Percentiles rank a stretch among this genome's conserved stretches.
Conservation (phyloP, 1,284 basidiomycete genomes). For the Cronartium quercuum region DNA sequence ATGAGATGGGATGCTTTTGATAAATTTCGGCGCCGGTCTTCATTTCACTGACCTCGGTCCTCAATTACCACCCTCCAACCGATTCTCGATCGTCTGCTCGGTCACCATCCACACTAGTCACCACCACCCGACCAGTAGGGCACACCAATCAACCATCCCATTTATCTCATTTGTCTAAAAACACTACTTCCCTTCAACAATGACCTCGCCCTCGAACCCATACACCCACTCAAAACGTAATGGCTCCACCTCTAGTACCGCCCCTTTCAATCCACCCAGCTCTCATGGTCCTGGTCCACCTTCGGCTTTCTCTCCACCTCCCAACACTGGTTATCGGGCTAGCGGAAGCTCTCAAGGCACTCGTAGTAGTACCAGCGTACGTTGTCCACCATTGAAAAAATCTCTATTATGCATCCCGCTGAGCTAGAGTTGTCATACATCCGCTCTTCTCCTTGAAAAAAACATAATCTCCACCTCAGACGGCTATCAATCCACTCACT, state of each 20-base stretch:
- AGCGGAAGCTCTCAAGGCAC: conserved; percentile 24
- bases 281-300: neutral
- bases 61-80: too few species aligned
- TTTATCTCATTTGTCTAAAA: too few species aligned
- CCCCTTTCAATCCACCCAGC: neutral
- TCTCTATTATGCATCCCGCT: neutral
- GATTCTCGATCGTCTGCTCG: too few species aligned
- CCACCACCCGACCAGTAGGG: too few species aligned
- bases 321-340: conserved; percentile 1
- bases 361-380: conserved; percentile 11
- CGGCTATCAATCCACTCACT: conserved; percentile 21
- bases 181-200: neutral
- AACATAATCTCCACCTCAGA: neutral
- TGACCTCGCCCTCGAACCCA: neutral
- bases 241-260: neutral
- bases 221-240: neutral
- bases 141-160: too few species aligned
- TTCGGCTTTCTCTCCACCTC: neutral
- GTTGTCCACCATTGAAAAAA: neutral
- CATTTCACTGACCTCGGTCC: too few species aligned
- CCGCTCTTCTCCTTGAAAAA: conserved; percentile 1
- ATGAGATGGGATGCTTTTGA: too few species aligned
- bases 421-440: too few species aligned
- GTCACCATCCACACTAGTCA: too few species aligned
- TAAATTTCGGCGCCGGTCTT: too few species aligned